Evolutionary conservation across 2,329 filamentous ascomycete species (phyloP).

Genomic region (Grosmannia serpens): DNA sequence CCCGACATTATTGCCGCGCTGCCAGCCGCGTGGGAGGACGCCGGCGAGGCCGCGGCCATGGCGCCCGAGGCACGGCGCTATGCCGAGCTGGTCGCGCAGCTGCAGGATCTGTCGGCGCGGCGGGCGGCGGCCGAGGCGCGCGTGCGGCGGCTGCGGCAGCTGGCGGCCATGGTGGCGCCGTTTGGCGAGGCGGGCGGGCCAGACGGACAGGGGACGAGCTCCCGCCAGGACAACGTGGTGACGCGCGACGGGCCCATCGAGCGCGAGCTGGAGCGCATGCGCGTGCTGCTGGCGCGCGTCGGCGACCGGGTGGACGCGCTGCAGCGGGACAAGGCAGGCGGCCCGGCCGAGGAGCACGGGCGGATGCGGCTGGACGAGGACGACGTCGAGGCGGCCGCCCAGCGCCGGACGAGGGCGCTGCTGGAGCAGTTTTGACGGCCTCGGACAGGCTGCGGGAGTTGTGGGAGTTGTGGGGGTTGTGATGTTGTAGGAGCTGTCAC

Average conservation of each 20-base stretch:
- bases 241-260: conserved; percentile 54
- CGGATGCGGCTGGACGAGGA: conserved; percentile 15
- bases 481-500: no score
- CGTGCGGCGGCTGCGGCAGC: conserved; percentile 33
- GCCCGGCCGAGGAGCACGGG: neutral
- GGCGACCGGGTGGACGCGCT: conserved; percentile 37
- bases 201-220: conserved; percentile 4
- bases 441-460: no score
- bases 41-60: conserved; percentile 23
- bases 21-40: conserved; percentile 33
- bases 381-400: conserved; percentile 27
- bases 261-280: conserved; percentile 54
- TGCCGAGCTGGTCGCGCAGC: conserved; percentile 32
- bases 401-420: conserved; percentile 29
- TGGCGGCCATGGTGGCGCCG: conserved; percentile 40
- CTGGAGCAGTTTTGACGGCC: conserved; percentile 23
- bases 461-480: no score
- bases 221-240: conserved; percentile 52
- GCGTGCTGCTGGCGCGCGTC: conserved; percentile 49
- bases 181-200: conserved; percentile 22
- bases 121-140: conserved; percentile 23
- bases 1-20: conserved; percentile 33
- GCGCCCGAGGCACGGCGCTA: conserved; percentile 41
- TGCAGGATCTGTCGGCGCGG: conserved; percentile 37
- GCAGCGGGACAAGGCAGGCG: neutral